Percentiles rank a stretch among this genome's conserved stretches.
Evolutionary conservation across 805 yeast species (phyloP).

Genomic region (Yamadazyma takamatsuzukensis): DNA sequence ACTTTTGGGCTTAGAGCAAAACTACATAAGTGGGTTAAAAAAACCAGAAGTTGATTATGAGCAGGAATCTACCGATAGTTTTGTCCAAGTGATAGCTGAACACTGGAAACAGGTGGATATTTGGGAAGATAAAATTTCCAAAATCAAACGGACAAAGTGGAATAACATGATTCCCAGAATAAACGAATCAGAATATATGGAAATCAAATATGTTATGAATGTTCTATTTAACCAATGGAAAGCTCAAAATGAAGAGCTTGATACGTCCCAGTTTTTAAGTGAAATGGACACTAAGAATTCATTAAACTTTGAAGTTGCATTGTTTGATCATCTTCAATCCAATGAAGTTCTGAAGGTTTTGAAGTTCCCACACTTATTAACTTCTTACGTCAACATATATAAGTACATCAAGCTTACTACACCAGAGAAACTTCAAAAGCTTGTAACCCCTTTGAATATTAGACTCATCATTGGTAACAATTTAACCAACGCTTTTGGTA

Average conservation of each 20-base stretch:
- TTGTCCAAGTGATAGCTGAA: constrained; percentile 12
- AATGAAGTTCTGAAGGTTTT: constrained; percentile 46
- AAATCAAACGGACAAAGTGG: constrained; percentile 34
- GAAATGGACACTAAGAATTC: constrained; percentile 4
- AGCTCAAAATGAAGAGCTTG: constrained; percentile 1
- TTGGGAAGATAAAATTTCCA: constrained; percentile 34
- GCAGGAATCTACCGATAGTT: constrained; percentile 13
- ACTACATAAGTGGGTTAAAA: constrained; percentile 18
- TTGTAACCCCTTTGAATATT: constrained; percentile 35
- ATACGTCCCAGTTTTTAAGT: constrained; percentile 1
- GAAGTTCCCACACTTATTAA: constrained; percentile 45
- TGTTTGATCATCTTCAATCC: constrained; percentile 46
- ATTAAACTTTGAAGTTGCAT: constrained; percentile 16
- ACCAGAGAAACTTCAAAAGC: constrained; percentile 29
- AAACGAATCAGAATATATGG: constrained; percentile 51
- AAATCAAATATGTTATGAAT: constrained; percentile 45
- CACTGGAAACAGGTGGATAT: constrained; percentile 36
- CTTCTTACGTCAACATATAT: constrained; percentile 46
- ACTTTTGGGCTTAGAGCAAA: constrained; percentile 36
- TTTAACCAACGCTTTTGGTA: constrained; percentile 67
- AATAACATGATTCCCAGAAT: constrained; percentile 38
- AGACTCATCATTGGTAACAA: constrained; percentile 54
- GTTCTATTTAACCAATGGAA: constrained; percentile 29
- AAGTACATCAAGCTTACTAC: constrained; percentile 42
- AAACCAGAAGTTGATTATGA: constrained; percentile 22